phyloP scores from a whole-genome alignment of 495 filamentous ascomycete species.

The Gamarada debralockiae region DNA sequence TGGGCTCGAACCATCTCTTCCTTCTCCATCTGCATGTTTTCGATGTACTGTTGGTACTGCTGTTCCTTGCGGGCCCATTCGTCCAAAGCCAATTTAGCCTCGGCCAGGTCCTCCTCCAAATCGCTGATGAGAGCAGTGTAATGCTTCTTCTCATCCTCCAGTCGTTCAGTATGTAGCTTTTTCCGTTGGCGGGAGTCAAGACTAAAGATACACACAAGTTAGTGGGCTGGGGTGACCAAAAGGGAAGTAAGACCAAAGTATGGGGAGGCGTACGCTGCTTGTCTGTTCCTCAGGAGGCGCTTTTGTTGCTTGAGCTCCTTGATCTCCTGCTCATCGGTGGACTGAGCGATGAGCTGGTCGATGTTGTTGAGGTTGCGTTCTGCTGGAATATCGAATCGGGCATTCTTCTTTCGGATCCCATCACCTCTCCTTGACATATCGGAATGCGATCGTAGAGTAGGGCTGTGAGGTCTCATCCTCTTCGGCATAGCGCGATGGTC shows the following conservation, averaged over 20 bases:
- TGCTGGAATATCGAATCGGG: slow-evolving; percentile 93
- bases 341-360: slow-evolving; percentile 85
- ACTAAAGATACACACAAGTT: slow-evolving; percentile 39
- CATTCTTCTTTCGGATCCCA: slow-evolving; percentile 99
- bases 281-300: slow-evolving; percentile 86
- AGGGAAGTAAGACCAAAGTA: slow-evolving; percentile 17
- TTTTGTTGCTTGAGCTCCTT: slow-evolving; percentile 99
- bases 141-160: slow-evolving; percentile 95
- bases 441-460: slow-evolving; percentile 73
- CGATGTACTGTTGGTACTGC: slow-evolving; percentile 69
- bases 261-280: slow-evolving; percentile 77
- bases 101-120: slow-evolving; percentile 74
- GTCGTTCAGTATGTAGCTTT: slow-evolving; percentile 96
- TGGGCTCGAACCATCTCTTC: slow-evolving; percentile 85
- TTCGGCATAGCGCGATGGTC: slow-evolving; percentile 63
- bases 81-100: slow-evolving; percentile 63
- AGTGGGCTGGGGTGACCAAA: slow-evolving; percentile 25
- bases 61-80: slow-evolving; percentile 65
- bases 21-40: slow-evolving; percentile 77
- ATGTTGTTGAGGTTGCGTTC: slow-evolving; percentile 94
- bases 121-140: slow-evolving; percentile 69
- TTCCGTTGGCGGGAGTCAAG: slow-evolving; percentile 96
- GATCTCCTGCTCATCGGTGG: slow-evolving; percentile 87
- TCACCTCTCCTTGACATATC: slow-evolving; percentile 72
- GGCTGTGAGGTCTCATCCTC: slow-evolving; percentile 65